Evolutionary conservation across 345 rosid species (phyloP).

Genomic region (Rhodamnia argentea): DNA sequence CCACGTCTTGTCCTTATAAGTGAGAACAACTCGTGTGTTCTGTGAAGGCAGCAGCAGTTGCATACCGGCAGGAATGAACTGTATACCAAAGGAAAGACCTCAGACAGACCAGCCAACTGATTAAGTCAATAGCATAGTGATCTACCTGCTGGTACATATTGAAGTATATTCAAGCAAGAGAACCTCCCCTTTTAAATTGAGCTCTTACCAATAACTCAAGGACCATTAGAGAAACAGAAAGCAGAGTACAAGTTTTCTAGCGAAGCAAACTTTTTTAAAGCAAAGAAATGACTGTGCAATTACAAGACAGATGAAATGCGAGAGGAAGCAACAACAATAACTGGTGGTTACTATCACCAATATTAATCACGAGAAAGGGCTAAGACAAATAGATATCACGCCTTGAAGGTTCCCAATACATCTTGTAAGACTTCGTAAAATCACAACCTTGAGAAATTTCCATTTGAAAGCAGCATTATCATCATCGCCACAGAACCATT

Average conservation of each 20-base stretch:
- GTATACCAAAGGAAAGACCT: not conserved
- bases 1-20: slow-evolving; percentile 12
- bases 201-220: not conserved
- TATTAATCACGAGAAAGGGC: not conserved
- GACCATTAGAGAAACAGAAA: not conserved
- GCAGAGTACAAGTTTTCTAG: not conserved
- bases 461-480: not conserved
- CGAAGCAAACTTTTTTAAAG: not conserved
- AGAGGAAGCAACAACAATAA: not conserved
- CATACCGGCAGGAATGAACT: slow-evolving; percentile 10
- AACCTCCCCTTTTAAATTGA: not conserved
- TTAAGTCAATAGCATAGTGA: not conserved
- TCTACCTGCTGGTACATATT: not conserved
- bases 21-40: not conserved
- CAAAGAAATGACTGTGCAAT: not conserved
- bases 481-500: not conserved
- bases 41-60: not conserved
- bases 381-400: not conserved
- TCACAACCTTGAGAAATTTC: not conserved
- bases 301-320: not conserved
- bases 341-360: not conserved
- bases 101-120: not conserved
- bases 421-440: not conserved
- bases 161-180: not conserved
- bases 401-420: not conserved